Evolutionary conservation across 129 eudicot species (phyloP).

Genomic region (Flaveria robusta): DNA sequence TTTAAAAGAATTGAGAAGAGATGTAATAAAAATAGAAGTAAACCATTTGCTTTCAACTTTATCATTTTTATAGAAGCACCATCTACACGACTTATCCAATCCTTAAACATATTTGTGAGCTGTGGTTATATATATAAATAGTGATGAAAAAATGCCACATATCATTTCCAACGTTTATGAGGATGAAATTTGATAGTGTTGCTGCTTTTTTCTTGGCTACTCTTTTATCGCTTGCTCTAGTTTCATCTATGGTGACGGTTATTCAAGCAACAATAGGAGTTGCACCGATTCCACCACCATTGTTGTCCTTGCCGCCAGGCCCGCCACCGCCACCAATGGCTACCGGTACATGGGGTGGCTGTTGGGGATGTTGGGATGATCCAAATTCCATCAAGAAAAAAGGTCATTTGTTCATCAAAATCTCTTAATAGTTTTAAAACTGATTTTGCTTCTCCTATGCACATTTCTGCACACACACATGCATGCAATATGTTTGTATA

Average conservation of each 20-base stretch:
- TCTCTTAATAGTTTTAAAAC: too few relatives aligned
- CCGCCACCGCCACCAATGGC: not conserved
- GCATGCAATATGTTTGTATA: too few relatives aligned
- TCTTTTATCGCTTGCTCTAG: not conserved
- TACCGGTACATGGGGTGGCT: not conserved
- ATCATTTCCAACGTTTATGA: not conserved
- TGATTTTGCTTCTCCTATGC: too few relatives aligned
- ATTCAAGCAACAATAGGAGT: constrained; percentile 5
- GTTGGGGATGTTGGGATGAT: constrained; percentile 19
- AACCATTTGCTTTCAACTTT: too few relatives aligned
- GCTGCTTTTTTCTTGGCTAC: not conserved
- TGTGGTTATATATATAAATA: not conserved
- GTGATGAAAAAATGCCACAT: not conserved
- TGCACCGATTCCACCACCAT: not conserved
- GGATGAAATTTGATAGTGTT: not conserved
- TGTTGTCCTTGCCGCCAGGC: too few relatives aligned
- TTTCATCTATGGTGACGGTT: not conserved
- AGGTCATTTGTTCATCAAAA: not conserved
- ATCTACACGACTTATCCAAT: too few relatives aligned
- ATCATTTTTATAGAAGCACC: too few relatives aligned
- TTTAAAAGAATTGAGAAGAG: too few relatives aligned
- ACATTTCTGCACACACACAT: too few relatives aligned
- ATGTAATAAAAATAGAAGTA: too few relatives aligned
- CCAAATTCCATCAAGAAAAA: not conserved
- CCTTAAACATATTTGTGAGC: too few relatives aligned